Base-by-base conservation (phyloP, 2,329 filamentous ascomycete genomes). In the Talaromyces verruculosus region DNA sequence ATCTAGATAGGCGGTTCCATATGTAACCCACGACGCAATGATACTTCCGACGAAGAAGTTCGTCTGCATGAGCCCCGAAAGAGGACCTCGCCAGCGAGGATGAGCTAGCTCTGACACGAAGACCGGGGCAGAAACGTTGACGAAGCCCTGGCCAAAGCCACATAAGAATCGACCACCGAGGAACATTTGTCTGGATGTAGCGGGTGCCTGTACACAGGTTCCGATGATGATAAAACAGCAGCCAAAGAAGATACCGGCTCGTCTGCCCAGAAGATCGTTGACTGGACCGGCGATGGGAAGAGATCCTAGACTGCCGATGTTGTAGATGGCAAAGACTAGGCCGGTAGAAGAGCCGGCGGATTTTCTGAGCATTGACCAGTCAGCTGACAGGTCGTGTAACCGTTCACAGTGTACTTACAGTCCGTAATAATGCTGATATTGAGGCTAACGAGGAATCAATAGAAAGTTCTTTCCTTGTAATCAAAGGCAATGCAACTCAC, bases 291-390 rank as follows among this genome's bases (percentile, higher is more conserved):
- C 35, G 33, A 66, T 49, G 5, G 64, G 64, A 17, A 66, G 51
- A 8, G 64, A 37, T 8, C 37, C 64, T 35, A 66, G 41, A 19
- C 64, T 66, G 10, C 64, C 64, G 11, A 66, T 61, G 22, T 66
- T 66, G 61, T 64, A 67, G 37, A 67, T 61, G 43, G 65, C 65
- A 39, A 67, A 67, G 13, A 67, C 55, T n/a, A 67, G 19, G 22
- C 65, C 65, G 19, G 65, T 67, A 8, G 60, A 57, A 19, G 60
- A 57, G 28, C 64, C 55, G 11, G 64, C 64, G 25, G 60, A 55
- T 62, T 55, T 59, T 15, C 64, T 66, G 22, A 13, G 17, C n/a
- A 22, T 41, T 60, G 6, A 13, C 10, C 37, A 45, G 22, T 41
- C 22, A 60, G 3, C 19, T 28, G 19, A 43, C 5, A 59, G 10